These are phyloP conservation scores for Knoxdaviesia capensis DNA, from an alignment of 2,329 filamentous ascomycete genomes.

Conservation along the genomic window DNA sequence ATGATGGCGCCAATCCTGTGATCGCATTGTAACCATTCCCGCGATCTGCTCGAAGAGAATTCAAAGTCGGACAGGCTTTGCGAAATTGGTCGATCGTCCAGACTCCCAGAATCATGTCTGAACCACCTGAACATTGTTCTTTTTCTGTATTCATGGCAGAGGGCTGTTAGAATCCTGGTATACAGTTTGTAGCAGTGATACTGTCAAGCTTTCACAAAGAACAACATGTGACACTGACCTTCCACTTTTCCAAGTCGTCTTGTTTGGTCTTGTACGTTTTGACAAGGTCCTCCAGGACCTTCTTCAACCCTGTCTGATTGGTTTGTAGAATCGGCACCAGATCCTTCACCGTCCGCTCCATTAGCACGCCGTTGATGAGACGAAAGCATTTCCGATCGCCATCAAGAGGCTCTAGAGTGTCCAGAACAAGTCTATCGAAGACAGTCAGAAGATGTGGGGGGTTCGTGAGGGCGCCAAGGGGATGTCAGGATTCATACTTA, in stretches of 20 bases:
- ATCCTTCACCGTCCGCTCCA: constrained; percentile 85
- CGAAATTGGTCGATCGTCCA: no score
- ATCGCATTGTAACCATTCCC: no score
- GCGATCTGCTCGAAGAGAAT: no score
- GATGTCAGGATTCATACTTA: constrained; percentile 44
- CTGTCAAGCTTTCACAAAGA: background rate
- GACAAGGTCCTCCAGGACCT: constrained; percentile 81
- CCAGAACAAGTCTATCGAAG: constrained; percentile 61
- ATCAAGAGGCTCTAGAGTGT: constrained; percentile 68
- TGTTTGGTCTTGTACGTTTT: constrained; percentile 96
- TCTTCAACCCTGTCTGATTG: constrained; percentile 82
- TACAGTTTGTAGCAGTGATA: background rate
- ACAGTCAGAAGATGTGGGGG: constrained; percentile 17
- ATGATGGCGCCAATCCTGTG: no score
- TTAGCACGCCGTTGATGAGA: constrained; percentile 91
- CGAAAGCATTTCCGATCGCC: constrained; percentile 91
- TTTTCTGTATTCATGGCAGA: constrained; percentile 38
- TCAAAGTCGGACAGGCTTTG: no score
- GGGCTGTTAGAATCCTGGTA: background rate
- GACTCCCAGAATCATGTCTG: constrained; percentile 35
- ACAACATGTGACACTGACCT: constrained; percentile 37
- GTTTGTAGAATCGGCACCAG: constrained; percentile 80
- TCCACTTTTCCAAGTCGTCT: constrained; percentile 93
- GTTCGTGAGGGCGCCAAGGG: constrained; percentile 1
- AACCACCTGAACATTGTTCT: constrained; percentile 76